Base-by-base conservation (phyloP, 225 moss, liverwort and hornwort genomes). In the Pseudoscleropodium purum region DNA sequence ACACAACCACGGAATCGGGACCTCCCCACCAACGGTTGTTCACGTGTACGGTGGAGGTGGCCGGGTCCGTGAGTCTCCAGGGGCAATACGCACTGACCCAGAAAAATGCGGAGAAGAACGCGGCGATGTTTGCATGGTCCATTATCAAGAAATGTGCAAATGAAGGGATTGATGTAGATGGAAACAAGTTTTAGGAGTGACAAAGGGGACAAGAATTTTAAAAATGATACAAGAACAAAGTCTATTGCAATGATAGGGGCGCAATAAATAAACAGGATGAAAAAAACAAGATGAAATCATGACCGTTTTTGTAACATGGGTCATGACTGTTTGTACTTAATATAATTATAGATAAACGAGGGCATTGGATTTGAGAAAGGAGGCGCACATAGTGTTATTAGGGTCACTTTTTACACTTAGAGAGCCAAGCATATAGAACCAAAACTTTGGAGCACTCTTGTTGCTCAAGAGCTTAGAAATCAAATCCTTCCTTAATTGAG, bases 91-190 rank as follows among this genome's bases (percentile, higher is more conserved):
- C 98, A 1, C 88, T 93, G 47, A 96, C 96, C 24, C 92, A 88
- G 56, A 97, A 96, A 84, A 93, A 97, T 90, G 98, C 95, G 10
- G 95, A 97, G 85, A 97, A 98, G 89, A 97, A 98, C 66, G 97
- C 96, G 16, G 96, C 98, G 7, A 95, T 96, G 95, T 93, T 96
- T 64, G 96, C 96, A 1, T 98, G 97, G 96, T 94, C 89, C n/a
- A 88, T 94, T 69, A 86, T 97, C 15, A 96, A 93, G 88, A 89
- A 95, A 92, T 86, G 94, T 92, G 75, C 26, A 0, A 18, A 29
- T 1, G 4, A 61, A 18, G 34, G 45, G 15, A 4, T 4, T 6
- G 70, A 57, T 11, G 79, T 26, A 4, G 0, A 24, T n/a, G 13
- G 13, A 67, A 49, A 84, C 0, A 10, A 4, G 21, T 25, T 83